Conservation (phyloP, 1,139 yeast genomes). For the Debaryomycetaceae sp. region DNA sequence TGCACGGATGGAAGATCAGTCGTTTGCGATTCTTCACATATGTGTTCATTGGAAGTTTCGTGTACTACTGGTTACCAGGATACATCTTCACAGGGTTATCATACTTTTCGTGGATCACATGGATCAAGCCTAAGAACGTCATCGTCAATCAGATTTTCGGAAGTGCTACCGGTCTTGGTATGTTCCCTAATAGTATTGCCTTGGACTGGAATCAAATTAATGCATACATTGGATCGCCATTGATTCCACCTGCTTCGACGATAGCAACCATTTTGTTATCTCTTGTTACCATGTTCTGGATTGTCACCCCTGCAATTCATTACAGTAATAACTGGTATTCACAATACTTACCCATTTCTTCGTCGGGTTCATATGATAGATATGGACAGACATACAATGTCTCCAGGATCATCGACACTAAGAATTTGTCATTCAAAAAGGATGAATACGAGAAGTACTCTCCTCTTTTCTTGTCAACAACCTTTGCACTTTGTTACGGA, state of each 20-base stretch:
- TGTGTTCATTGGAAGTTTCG: slow-evolving; percentile 26
- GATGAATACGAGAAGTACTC: slow-evolving; percentile 45
- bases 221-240: slow-evolving; percentile 7
- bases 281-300: slow-evolving; percentile 21
- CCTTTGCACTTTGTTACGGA: slow-evolving; percentile 11
- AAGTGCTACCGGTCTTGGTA: slow-evolving; percentile 55
- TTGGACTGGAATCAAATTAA: slow-evolving; percentile 15
- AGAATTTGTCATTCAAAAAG: slow-evolving; percentile 36
- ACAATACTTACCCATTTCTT: slow-evolving; percentile 16
- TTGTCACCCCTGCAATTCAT: slow-evolving; percentile 18
- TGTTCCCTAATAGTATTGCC: slow-evolving; percentile 47
- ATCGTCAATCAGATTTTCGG: slow-evolving; percentile 64
- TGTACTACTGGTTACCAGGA: slow-evolving; percentile 46
- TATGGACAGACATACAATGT: slow-evolving; percentile 44
- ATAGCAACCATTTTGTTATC: slow-evolving; percentile 23
- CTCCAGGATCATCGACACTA: slow-evolving; percentile 33
- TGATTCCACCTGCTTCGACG: slow-evolving; percentile 9
- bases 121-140: slow-evolving; percentile 43
- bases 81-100: slow-evolving; percentile 20
- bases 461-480: slow-evolving; percentile 18
- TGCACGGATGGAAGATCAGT: slow-evolving; percentile 40
- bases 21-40: slow-evolving; percentile 31
- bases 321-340: slow-evolving; percentile 11
- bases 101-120: slow-evolving; percentile 30
- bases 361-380: slow-evolving; percentile 31